Evolutionary conservation across 176 grass and related monocot genomes (phyloP), one percentile per base, ranked within the genome.

Genomic region (Poa pratensis): DNA sequence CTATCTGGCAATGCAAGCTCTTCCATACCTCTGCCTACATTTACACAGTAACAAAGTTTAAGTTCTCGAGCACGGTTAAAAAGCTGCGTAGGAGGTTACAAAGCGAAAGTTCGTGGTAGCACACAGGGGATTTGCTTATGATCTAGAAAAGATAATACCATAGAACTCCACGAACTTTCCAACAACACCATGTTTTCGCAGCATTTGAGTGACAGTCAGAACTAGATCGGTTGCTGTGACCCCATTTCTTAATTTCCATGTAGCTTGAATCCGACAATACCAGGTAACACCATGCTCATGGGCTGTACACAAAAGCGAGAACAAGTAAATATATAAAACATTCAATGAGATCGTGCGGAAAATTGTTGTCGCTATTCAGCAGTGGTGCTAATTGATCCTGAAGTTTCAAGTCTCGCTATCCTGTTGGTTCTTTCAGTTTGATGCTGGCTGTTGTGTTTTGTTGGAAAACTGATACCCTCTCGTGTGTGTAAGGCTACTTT

Each of bases 1-100:
- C 86, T 86, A 61, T 94, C 92, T 26, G 89, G 86, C 65, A 94
- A 50, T 16, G 89, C 77, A 39, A 94, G 80, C 22, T 73, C 43
- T 49, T 49, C 43, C 43, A 73, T 17, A 73, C 70, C 70, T 49
- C 13, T 23, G 42, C 70, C 70, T 73, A 27, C 70, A 73, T 7
- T 73, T 73, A 49, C 22, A 73, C 10, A 23, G 34, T 35, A 35
- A 35, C 34, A 35, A 35, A 35, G 34, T n/a, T 35, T 32, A 2
- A 35, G 34, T 35, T 2, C 34, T 35, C 34, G 30, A 32, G 30
- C 30, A 3, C 2, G 30, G 30, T 35, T 4, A 35, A 35, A 35
- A 35, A 35, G 34, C 1, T 35, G 34, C 34, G 3, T 35, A 35
- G 34, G 34, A 35, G 24, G 24, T 17, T 32, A 34, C 27, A 32